Percentiles rank a stretch among this genome's conserved stretches.
Evolutionary conservation across 768 basidiomycete species (phyloP).

Genomic region (Rhizopogon roseolus): DNA sequence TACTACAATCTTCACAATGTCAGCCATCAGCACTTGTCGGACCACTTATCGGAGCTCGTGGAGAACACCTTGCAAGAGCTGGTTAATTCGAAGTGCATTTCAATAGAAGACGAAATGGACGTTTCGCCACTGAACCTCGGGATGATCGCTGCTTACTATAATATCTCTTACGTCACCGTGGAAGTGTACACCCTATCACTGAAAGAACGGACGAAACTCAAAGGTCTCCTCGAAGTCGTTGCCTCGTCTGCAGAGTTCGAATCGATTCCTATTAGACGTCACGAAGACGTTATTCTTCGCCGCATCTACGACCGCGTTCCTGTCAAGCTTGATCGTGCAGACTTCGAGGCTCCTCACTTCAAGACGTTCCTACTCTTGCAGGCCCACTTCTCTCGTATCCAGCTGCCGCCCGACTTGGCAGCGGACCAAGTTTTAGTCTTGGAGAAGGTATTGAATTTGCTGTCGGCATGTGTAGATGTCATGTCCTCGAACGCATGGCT

Average conservation of each 20-base stretch:
- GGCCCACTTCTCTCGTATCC: constrained; percentile 92
- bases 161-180: constrained; percentile 93
- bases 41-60: constrained; percentile 93
- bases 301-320: constrained; percentile 95
- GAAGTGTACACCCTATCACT: constrained; percentile 95
- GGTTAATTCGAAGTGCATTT: constrained; percentile 91
- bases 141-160: constrained; percentile 98
- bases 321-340: constrained; percentile 79
- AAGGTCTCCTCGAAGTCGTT: constrained; percentile 93
- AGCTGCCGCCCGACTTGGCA: constrained; percentile 88
- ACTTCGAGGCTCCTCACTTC: constrained; percentile 96
- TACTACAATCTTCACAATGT: constrained; percentile 95
- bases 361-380: constrained; percentile 97
- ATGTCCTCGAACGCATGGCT: constrained; percentile 97
- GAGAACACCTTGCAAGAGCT: constrained; percentile 90
- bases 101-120: constrained; percentile 95
- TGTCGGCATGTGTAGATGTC: constrained; percentile 95
- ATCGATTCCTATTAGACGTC: constrained; percentile 87
- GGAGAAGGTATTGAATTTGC: constrained; percentile 84
- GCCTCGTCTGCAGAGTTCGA: constrained; percentile 98
- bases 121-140: constrained; percentile 89
- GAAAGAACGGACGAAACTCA: constrained; percentile 94
- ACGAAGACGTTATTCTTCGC: constrained; percentile 80
- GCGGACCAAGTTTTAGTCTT: constrained; percentile 88
- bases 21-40: constrained; percentile 91